phyloP scores from a whole-genome alignment of 75 land plant species.

The Chamaecyparis obtusa region DNA sequence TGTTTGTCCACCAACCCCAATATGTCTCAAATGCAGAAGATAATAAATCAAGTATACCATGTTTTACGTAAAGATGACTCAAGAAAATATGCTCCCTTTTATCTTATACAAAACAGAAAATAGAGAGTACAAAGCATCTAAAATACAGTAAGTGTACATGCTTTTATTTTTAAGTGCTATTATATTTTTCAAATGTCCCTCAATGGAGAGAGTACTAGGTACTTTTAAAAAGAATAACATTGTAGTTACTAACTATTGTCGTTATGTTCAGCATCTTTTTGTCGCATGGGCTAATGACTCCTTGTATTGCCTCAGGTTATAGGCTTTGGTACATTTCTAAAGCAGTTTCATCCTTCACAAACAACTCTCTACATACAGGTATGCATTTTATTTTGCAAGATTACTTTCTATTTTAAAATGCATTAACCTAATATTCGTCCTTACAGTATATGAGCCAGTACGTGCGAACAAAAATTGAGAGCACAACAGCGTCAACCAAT shows the following conservation, averaged over 20 bases:
- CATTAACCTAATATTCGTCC: background rate
- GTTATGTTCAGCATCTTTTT: background rate
- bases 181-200: background rate
- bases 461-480: slow-evolving; percentile 31
- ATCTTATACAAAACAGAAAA: too few species aligned
- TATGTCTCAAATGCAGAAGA: too few species aligned
- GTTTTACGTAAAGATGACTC: too few species aligned
- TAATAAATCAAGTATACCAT: too few species aligned
- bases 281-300: background rate
- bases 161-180: background rate
- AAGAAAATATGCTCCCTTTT: too few species aligned
- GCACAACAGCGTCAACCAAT: slow-evolving; percentile 5
- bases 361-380: slow-evolving; percentile 33
- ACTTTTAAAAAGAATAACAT: background rate
- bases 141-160: too few species aligned
- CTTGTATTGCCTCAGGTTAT: slow-evolving; percentile 20
- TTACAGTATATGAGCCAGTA: slow-evolving; percentile 47
- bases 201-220: background rate
- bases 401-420: background rate
- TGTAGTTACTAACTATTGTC: background rate
- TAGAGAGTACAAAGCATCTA: too few species aligned
- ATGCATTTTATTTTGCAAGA: background rate
- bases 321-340: slow-evolving; percentile 38
- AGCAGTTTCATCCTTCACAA: slow-evolving; percentile 43
- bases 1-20: too few species aligned